Conservation (phyloP, 306 rosid species). For the Vicia sativa region DNA sequence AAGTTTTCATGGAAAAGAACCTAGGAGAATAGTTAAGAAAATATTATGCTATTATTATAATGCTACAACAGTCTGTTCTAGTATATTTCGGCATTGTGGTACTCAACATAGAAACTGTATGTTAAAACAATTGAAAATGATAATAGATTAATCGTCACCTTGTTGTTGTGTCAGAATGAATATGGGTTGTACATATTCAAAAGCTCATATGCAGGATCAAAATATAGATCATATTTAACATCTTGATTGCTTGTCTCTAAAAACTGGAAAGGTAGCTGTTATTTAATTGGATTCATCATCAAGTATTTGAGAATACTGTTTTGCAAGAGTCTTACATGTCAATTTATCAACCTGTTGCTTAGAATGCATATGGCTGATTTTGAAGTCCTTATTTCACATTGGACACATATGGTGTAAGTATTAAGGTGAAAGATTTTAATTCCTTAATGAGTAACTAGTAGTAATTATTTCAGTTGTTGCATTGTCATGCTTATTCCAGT, state of each 20-base stretch:
- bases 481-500: constrained; percentile 11
- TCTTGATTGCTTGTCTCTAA: constrained; percentile 24
- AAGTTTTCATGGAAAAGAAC: constrained; percentile 29
- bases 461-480: constrained; percentile 29
- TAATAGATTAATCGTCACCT: constrained; percentile 1
- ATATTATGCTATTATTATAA: background rate
- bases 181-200: constrained; percentile 6
- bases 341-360: background rate
- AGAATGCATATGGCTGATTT: constrained; percentile 20
- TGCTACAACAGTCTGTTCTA: constrained; percentile 10
- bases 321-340: background rate
- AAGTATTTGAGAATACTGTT: constrained; percentile 20
- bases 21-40: constrained; percentile 1
- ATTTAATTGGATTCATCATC: constrained; percentile 15
- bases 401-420: background rate
- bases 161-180: background rate
- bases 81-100: constrained; percentile 25
- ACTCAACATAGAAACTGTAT: background rate
- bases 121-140: constrained; percentile 3
- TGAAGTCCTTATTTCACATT: constrained; percentile 20
- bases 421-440: constrained; percentile 10
- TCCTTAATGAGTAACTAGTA: constrained; percentile 8
- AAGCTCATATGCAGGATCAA: constrained; percentile 7
- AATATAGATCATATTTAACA: constrained; percentile 6
- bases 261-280: constrained; percentile 15